These are phyloP conservation scores for Fulvia fulva DNA, from an alignment of 2,329 filamentous ascomycete genomes.

Conservation along the genomic window DNA sequence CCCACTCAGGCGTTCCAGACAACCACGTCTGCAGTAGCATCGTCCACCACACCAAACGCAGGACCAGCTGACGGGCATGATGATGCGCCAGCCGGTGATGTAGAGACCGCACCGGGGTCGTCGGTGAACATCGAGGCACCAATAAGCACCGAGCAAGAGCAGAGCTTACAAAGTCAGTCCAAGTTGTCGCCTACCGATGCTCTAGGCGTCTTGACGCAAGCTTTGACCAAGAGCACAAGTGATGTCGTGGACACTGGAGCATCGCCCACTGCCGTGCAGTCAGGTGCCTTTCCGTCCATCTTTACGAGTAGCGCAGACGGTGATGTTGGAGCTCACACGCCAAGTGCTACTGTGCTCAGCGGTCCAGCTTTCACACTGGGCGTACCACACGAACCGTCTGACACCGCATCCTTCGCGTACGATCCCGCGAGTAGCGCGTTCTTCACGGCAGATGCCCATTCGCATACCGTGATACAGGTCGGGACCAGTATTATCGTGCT, in stretches of 20 bases:
- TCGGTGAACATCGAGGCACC: no score
- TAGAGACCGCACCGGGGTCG: no score
- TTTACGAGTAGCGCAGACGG: background rate
- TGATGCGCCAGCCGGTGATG: no score
- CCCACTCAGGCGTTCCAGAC: background rate
- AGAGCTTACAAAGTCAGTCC: no score
- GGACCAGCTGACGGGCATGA: background rate
- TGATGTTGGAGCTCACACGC: no score
- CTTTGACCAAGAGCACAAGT: background rate
- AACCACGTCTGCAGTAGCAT: background rate
- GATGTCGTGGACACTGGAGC: no score
- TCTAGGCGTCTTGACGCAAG: slow-evolving; percentile 2
- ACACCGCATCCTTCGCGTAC: background rate
- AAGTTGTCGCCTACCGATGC: slow-evolving; percentile 1
- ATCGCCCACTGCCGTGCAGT: background rate
- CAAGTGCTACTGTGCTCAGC: no score
- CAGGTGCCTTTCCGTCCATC: background rate
- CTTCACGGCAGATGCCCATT: background rate
- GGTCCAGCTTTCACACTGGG: no score
- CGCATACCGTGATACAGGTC: background rate
- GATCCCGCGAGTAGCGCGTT: background rate
- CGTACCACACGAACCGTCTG: no score
- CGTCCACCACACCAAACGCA: background rate
- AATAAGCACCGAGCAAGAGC: background rate
- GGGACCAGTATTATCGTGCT: background rate